These are phyloP conservation scores for Discostella pseudostelligera DNA, from an alignment of 108 stramenopile genomes.

Conservation along the genomic window DNA sequence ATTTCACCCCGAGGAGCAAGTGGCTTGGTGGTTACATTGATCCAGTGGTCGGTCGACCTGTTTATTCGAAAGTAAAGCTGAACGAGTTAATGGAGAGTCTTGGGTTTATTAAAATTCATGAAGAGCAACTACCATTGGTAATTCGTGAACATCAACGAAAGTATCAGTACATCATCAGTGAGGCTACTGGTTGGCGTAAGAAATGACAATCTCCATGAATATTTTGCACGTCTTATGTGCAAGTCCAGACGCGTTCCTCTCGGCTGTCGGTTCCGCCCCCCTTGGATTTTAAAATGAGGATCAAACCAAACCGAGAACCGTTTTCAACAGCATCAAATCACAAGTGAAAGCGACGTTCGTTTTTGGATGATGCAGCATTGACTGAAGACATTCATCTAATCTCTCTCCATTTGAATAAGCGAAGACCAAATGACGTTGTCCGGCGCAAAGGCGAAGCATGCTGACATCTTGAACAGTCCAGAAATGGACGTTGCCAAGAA, in stretches of 20 bases:
- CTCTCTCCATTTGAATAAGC: too few species aligned
- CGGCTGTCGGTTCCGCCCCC: too few species aligned
- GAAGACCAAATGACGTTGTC: conserved; percentile 9
- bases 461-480: conserved; percentile 35
- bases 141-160: conserved; percentile 93
- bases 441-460: conserved; percentile 2
- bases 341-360: neutral
- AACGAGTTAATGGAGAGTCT: conserved; percentile 64
- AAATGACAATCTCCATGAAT: neutral
- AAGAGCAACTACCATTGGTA: conserved; percentile 79
- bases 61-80: conserved; percentile 71
- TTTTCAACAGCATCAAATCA: neutral
- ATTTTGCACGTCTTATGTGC: too few species aligned
- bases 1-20: conserved; percentile 78
- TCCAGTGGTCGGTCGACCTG: conserved; percentile 52
- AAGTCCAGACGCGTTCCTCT: too few species aligned
- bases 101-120: conserved; percentile 80
- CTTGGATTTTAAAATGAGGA: too few species aligned
- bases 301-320: neutral
- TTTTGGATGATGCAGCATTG: neutral
- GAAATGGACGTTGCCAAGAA: conserved; percentile 52
- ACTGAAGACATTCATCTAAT: neutral
- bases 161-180: conserved; percentile 91
- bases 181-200: conserved; percentile 85
- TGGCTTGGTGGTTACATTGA: conserved; percentile 81